These are phyloP conservation scores for Canavalia ensiformis DNA, from an alignment of 306 rosid species.

Conservation along the genomic window DNA sequence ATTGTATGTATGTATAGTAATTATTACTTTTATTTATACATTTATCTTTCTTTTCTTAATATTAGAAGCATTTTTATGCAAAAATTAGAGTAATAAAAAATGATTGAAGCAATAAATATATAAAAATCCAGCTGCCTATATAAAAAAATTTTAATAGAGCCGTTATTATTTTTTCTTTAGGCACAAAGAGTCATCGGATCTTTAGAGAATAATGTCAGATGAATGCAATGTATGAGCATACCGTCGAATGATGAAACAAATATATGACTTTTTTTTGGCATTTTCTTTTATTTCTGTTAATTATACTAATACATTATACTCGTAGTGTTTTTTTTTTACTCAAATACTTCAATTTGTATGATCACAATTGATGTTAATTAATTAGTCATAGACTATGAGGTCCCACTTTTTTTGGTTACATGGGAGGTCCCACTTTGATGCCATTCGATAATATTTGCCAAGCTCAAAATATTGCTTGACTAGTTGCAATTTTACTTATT, in stretches of 20 bases:
- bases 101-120: not conserved
- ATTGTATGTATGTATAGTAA: no score
- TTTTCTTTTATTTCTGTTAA: not conserved
- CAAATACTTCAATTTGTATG: not conserved
- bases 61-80: not conserved
- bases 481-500: not conserved
- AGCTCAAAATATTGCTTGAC: conserved; percentile 2
- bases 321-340: not conserved
- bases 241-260: not conserved
- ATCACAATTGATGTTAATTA: not conserved
- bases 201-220: not conserved
- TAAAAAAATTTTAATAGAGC: no score
- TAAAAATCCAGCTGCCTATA: no score
- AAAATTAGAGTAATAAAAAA: not conserved
- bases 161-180: no score
- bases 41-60: not conserved
- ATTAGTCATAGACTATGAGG: not conserved
- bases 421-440: not conserved
- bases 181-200: no score
- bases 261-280: not conserved
- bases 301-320: not conserved
- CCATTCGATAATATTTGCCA: not conserved
- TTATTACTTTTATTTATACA: not conserved
- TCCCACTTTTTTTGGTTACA: not conserved
- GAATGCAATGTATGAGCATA: not conserved